These are phyloP conservation scores for Pseudomonodictys pantanalensis DNA, from an alignment of 495 filamentous ascomycete genomes.

Conservation along the genomic window DNA sequence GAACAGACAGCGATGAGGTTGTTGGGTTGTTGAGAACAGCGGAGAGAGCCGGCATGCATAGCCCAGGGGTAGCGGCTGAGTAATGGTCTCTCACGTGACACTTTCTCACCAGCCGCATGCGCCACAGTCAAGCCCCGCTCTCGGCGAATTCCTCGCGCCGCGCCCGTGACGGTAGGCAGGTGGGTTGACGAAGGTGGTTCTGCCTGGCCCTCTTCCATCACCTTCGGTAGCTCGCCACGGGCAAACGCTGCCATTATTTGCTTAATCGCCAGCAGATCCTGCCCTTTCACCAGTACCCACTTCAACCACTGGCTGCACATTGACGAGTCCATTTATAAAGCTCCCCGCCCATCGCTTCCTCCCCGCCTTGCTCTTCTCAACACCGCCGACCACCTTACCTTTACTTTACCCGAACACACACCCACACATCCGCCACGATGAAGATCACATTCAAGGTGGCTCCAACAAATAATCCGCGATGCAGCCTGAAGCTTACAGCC, in stretches of 20 bases:
- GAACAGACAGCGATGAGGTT: not conserved
- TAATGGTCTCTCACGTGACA: not conserved
- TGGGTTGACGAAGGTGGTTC: not conserved
- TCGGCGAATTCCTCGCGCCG: too few species aligned
- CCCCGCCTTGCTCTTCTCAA: conserved; percentile 11
- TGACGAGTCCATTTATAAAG: too few species aligned
- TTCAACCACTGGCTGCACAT: too few species aligned
- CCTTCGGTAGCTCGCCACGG: conserved; percentile 2
- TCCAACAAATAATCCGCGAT: not conserved
- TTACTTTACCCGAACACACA: not conserved
- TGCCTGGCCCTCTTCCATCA: conserved; percentile 12
- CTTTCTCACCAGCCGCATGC: not conserved
- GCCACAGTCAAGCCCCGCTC: too few species aligned
- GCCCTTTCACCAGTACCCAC: not conserved
- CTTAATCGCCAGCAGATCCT: not conserved
- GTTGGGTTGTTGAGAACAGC: not conserved
- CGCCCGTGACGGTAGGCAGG: too few species aligned
- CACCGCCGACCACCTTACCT: conserved; percentile 1
- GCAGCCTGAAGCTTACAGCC: not conserved
- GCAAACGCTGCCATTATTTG: conserved; percentile 10
- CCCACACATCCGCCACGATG: conserved; percentile 52
- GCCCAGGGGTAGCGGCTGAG: not conserved
- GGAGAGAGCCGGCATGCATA: not conserved
- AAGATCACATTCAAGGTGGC: conserved; percentile 81
- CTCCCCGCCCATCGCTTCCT: not conserved